Evolutionary conservation across 169 alveolate species (phyloP).

Genomic region (Eimeria falciformis): DNA sequence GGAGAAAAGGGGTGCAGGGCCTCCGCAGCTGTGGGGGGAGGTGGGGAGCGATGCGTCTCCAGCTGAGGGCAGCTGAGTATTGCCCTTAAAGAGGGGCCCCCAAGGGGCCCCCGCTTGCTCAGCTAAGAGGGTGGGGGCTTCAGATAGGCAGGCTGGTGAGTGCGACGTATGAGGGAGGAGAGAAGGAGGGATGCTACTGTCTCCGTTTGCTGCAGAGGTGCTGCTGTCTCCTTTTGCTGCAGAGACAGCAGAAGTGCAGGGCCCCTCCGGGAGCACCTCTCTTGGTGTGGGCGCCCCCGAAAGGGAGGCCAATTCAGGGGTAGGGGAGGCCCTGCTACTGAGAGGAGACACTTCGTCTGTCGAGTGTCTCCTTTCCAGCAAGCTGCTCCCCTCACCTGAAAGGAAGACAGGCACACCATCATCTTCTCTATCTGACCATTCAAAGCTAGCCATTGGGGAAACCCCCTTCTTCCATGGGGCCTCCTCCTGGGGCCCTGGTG

Average conservation of each 20-base stretch:
- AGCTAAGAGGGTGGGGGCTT: background rate
- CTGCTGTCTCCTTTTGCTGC: background rate
- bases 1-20: conserved; percentile 35
- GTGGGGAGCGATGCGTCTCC: conserved; percentile 36
- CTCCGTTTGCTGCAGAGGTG: background rate
- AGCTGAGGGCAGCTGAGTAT: background rate
- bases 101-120: background rate
- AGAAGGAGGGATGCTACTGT: too few relatives aligned
- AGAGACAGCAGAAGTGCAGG: too few relatives aligned
- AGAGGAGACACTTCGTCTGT: background rate
- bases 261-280: too few relatives aligned
- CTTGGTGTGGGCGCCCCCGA: background rate
- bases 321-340: conserved; percentile 12
- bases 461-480: background rate
- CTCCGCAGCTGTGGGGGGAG: conserved; percentile 52
- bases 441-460: background rate
- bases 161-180: too few relatives aligned
- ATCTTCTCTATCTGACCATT: conserved; percentile 12
- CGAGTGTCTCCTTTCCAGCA: background rate
- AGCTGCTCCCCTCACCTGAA: conserved; percentile 5
- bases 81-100: background rate
- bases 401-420: conserved; percentile 33
- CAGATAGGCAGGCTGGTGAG: too few relatives aligned
- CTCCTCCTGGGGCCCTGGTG: background rate
- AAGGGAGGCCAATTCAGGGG: background rate